Evolutionary conservation across 23 red algal species (phyloP).

Genomic region (Agarophyton chilense): DNA sequence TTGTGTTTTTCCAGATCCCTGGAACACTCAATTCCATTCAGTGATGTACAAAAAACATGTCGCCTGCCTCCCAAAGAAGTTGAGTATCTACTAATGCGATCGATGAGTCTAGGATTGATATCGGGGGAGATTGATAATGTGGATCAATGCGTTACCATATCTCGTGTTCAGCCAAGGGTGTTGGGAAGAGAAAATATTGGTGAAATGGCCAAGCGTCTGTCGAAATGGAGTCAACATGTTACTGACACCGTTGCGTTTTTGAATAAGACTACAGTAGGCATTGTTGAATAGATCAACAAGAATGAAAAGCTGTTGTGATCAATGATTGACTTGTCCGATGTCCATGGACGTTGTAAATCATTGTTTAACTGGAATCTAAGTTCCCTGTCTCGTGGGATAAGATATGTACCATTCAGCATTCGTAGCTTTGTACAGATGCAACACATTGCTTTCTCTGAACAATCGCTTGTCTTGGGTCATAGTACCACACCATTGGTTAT

Average conservation of each 20-base stretch:
- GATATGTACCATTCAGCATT: background rate
- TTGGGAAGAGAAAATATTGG: slow-evolving; percentile 67
- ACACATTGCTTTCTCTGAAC: too few relatives aligned
- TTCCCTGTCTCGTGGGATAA: background rate
- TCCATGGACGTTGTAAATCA: slow-evolving; percentile 1
- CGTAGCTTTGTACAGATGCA: too few relatives aligned
- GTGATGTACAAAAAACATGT: slow-evolving; percentile 70
- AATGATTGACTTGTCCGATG: background rate
- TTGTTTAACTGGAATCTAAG: background rate
- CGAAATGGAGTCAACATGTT: slow-evolving; percentile 65
- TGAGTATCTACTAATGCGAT: slow-evolving; percentile 91
- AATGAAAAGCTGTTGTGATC: background rate
- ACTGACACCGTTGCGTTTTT: slow-evolving; percentile 66
- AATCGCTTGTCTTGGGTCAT: too few relatives aligned
- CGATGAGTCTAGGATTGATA: slow-evolving; percentile 82
- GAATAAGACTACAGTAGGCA: slow-evolving; percentile 51
- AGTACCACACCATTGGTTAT: too few relatives aligned
- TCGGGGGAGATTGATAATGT: slow-evolving; percentile 93
- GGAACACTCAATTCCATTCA: slow-evolving; percentile 77
- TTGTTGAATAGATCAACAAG: slow-evolving; percentile 46
- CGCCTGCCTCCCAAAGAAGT: slow-evolving; percentile 84
- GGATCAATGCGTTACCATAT: slow-evolving; percentile 75
- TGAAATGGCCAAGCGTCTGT: slow-evolving; percentile 74
- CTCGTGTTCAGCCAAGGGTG: slow-evolving; percentile 85
- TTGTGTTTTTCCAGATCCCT: slow-evolving; percentile 69